A percentile compares a stretch with the other conserved stretches of the same genome.
Conservation (phyloP, 495 filamentous ascomycete genomes). For the Aspergillus homomorphus region DNA sequence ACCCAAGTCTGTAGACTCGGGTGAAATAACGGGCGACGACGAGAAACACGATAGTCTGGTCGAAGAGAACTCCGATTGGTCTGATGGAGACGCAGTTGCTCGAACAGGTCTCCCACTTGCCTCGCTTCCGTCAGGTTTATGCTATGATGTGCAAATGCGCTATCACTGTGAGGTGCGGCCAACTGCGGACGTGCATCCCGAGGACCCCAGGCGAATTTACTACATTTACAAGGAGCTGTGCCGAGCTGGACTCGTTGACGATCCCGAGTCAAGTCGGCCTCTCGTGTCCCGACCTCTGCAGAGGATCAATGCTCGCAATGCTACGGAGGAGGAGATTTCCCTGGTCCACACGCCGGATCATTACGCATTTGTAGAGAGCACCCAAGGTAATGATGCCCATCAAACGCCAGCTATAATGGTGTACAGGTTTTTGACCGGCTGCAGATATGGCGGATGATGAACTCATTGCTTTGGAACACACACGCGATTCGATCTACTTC, state of each 20-base stretch:
- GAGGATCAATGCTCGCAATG: slow-evolving; percentile 71
- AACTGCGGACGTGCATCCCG: slow-evolving; percentile 75
- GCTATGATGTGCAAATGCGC: slow-evolving; percentile 92
- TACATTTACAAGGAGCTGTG: slow-evolving; percentile 85
- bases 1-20: slow-evolving; percentile 26
- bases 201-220: slow-evolving; percentile 87
- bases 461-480: slow-evolving; percentile 60
- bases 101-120: slow-evolving; percentile 35
- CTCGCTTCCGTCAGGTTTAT: slow-evolving; percentile 66
- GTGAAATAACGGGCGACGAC: slow-evolving; percentile 22
- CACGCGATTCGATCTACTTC: slow-evolving; percentile 85
- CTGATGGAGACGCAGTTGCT: slow-evolving; percentile 29
- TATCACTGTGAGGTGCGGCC: slow-evolving; percentile 79
- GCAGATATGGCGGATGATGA: slow-evolving; percentile 55
- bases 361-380: slow-evolving; percentile 68
- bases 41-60: slow-evolving; percentile 33
- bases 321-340: slow-evolving; percentile 71
- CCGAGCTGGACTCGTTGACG: slow-evolving; percentile 68
- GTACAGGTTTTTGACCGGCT: slow-evolving; percentile 8
- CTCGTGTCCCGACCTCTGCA: slow-evolving; percentile 62
- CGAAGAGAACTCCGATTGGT: slow-evolving; percentile 44
- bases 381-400: slow-evolving; percentile 41
- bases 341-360: slow-evolving; percentile 72
- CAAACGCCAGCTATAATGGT: background rate
- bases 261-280: slow-evolving; percentile 44